phyloP scores from a whole-genome alignment of 2,329 filamentous ascomycete genomes.

The Purpureocillium lavendulum region DNA sequence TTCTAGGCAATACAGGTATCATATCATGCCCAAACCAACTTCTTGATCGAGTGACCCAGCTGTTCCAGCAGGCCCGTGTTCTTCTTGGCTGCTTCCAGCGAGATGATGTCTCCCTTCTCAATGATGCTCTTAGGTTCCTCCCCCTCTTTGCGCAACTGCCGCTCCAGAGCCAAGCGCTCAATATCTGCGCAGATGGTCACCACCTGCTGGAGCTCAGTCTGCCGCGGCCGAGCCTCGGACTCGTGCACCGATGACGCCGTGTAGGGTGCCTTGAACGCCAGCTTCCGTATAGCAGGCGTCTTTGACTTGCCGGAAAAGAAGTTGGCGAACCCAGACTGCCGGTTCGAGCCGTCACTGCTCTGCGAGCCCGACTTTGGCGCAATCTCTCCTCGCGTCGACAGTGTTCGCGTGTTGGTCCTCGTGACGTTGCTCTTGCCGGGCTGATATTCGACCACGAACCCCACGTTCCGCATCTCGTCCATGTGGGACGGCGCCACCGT shows the following conservation, averaged over 20 bases:
- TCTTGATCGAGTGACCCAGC: constrained; percentile 84
- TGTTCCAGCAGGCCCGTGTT: constrained; percentile 82
- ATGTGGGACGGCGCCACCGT: constrained; percentile 70
- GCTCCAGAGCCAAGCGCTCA: constrained; percentile 52
- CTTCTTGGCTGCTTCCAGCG: constrained; percentile 73
- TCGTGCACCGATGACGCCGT: constrained; percentile 46
- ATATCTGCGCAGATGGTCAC: constrained; percentile 68
- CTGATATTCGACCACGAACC: constrained; percentile 71
- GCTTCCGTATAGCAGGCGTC: constrained; percentile 25
- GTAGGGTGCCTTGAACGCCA: constrained; percentile 50
- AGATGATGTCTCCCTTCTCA: constrained; percentile 66
- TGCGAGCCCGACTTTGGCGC: constrained; percentile 14
- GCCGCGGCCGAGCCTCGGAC: constrained; percentile 34
- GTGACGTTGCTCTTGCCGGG: constrained; percentile 63
- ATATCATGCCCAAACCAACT: constrained; percentile 74
- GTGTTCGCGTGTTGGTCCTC: constrained; percentile 76
- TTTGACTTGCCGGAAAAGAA: constrained; percentile 31
- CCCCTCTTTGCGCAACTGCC: constrained; percentile 30
- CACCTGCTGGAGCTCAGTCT: constrained; percentile 48
- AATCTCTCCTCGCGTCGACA: constrained; percentile 45
- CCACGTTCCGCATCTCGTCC: constrained; percentile 74
- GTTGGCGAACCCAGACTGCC: constrained; percentile 27
- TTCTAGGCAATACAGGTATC: too few relatives aligned
- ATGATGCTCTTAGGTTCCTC: constrained; percentile 39
- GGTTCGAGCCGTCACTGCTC: constrained; percentile 12